Evolutionary conservation across 1,139 yeast genomes (phyloP), one percentile per base, ranked within the genome.

Genomic region (Taphrina sp.): DNA sequence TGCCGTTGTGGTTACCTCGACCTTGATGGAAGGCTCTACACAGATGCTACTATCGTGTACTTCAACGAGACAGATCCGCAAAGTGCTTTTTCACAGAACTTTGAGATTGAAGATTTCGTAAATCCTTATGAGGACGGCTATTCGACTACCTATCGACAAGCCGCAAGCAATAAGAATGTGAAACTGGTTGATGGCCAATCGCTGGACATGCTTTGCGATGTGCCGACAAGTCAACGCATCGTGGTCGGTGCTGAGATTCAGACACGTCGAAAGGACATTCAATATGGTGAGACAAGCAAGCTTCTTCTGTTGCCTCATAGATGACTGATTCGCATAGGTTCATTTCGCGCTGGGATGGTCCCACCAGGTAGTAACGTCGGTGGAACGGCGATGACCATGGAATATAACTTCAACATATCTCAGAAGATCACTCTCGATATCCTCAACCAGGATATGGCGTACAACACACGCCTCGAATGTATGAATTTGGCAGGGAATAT

Each of bases 1-100:
- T 37, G 42, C 23, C 42, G 42, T 37, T 37, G 42, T n/a, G 42
- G 42, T 5, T 37, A 10, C 42, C 29, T 37, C 17, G 42, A 37
- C n/a, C 29, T 22, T 5, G 17, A 37, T 5, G 42, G 42, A 5
- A 14, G 22, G 20, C 28, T 37, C 14, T 37, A 29, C 29, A 37
- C 42, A n/a, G 42, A 37, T 37, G 26, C 42, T 3, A 37, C 42
- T 3, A 37, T 37, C 16, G 42, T 37, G 4, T 37, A 37, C 16
- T 37, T 37, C 42, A 37, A 37, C n/a, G 42, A 37, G 16, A 37
- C 28, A 3, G 42, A 37, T n/a, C 5, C 22, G 12, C 42, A 37
- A 17, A 8, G 19, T 7, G 42, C 42, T 5, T 37, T 37, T 17
- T 20, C 28, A 10, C 42, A 37, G 28, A 37, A 37, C n/a, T 37